Base-by-base conservation (phyloP, 495 filamentous ascomycete genomes). In the Trichodelitschia bisporula region DNA sequence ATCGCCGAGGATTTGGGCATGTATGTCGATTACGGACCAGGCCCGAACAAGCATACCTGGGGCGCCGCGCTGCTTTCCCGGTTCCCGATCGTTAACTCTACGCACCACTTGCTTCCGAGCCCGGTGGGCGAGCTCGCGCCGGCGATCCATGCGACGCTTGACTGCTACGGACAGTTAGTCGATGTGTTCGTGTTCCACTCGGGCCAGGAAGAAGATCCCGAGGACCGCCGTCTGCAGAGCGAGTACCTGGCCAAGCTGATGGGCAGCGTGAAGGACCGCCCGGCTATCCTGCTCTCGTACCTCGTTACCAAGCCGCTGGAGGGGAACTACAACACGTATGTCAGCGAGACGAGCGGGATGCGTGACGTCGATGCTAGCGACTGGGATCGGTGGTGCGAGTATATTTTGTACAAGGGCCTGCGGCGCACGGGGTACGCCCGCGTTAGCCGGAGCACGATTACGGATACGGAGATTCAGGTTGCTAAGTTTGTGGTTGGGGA, bases 21-120 rank as follows among this genome's bases (percentile, higher is more conserved):
- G 83, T 99, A 93, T 46, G 78, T 80, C 14, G 89, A 99, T 51
- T 93, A 82, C 43, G 89, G 89, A 19, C 89, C 89, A 19, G 86
- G 89, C 3, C 89, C 89, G 8, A 86, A 99, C 62, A 95, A 95
- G 55, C 89, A 99, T 57, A 99, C 89, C 0, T 99, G 89, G 89
- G 89, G 89, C 31, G 60, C 70, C 4, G 86, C 83, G 3, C 58
- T 99, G 36, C 64, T 99, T 2, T 91, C 80, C 43, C 93, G 93
- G 48, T 95, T 95, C 56, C 89, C 89, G 3, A 95, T 99, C 40
- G 48, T 99, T 31, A 92, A 95, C 53, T 90, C 78, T 1, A 93
- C 82, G 2, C 89, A 99, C 49, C 84, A 95, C 39, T 64, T 95
- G 14, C 69, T 93, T 4, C 89, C 89, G 28, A 82, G 72, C 2